Conservation (phyloP, 2,329 filamentous ascomycete genomes). For the Microascus cirrosus region DNA sequence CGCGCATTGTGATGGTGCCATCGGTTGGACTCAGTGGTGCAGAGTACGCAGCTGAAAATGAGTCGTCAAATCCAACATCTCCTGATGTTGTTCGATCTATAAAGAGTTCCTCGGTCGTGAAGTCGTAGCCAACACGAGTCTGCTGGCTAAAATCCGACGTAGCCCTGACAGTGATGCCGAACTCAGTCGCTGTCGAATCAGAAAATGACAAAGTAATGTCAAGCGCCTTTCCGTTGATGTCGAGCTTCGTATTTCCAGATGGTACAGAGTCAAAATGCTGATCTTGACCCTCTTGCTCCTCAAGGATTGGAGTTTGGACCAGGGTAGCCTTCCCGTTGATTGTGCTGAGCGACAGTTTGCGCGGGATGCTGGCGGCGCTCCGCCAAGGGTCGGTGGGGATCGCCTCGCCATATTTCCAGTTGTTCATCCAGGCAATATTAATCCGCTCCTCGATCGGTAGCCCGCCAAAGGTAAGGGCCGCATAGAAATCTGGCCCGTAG, state of each 20-base stretch:
- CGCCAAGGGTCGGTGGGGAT: slow-evolving; percentile 5
- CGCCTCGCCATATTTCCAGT: slow-evolving; percentile 5
- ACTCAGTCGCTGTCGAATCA: background rate
- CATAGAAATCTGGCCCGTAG: slow-evolving; percentile 2
- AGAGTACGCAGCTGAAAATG: slow-evolving; percentile 2
- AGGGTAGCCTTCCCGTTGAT: background rate
- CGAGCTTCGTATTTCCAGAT: background rate
- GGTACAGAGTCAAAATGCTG: background rate
- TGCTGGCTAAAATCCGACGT: slow-evolving; percentile 3
- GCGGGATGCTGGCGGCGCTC: slow-evolving; percentile 3
- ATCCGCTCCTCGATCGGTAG: slow-evolving; percentile 1
- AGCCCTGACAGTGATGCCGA: slow-evolving; percentile 5
- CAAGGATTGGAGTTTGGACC: slow-evolving; percentile 2
- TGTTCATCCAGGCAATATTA: slow-evolving; percentile 4
- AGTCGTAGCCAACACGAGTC: slow-evolving; percentile 3
- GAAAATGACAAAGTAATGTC: slow-evolving; percentile 3
- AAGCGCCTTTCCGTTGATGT: slow-evolving; percentile 2
- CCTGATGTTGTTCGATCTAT: slow-evolving; percentile 3
- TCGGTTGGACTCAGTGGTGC: background rate
- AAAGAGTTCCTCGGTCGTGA: background rate
- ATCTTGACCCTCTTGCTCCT: background rate
- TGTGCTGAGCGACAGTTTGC: background rate
- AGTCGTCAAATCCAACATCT: slow-evolving; percentile 1
- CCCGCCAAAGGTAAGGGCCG: slow-evolving; percentile 3
- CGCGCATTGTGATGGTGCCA: slow-evolving; percentile 3